Conservation (phyloP, 352 stramenopile species). For the Aphanomyces invadans region DNA sequence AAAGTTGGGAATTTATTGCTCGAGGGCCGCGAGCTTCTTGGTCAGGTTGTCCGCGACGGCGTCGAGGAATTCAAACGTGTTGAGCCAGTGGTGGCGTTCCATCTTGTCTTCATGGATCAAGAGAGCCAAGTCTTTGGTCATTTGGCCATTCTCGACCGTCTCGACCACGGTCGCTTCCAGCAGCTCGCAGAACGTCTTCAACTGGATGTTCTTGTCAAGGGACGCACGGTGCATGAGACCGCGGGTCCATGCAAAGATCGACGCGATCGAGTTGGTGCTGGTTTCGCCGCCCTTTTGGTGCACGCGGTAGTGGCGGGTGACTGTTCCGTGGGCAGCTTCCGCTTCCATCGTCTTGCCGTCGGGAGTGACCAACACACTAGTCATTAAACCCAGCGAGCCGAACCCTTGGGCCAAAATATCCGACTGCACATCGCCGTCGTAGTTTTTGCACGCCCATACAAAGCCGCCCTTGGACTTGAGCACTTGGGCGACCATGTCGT, state of each 20-base stretch:
- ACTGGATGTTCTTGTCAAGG: constrained; percentile 67
- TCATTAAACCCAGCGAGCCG: constrained; percentile 74
- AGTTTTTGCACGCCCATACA: constrained; percentile 82
- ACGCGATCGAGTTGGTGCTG: constrained; percentile 71
- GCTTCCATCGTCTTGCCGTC: constrained; percentile 79
- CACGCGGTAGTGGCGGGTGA: constrained; percentile 75
- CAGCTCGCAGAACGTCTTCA: constrained; percentile 46
- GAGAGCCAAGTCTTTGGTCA: constrained; percentile 81
- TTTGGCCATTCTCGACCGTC: constrained; percentile 65
- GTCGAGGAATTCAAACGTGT: constrained; percentile 39
- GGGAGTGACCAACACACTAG: constrained; percentile 53
- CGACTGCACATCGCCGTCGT: constrained; percentile 73
- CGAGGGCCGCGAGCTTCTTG: neutral
- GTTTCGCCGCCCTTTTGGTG: constrained; percentile 78
- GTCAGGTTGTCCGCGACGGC: constrained; percentile 15
- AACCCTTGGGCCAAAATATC: constrained; percentile 77
- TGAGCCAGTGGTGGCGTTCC: constrained; percentile 71
- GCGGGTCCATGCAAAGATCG: constrained; percentile 76
- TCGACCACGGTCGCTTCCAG: constrained; percentile 65
- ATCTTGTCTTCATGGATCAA: constrained; percentile 60
- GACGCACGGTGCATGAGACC: constrained; percentile 60
- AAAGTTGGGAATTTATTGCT: constrained; percentile 11
- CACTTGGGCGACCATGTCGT: constrained; percentile 78
- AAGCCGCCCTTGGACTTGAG: constrained; percentile 72
- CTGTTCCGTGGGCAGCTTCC: constrained; percentile 74